These are phyloP conservation scores for Coprinopsis cinerea DNA, from an alignment of 768 basidiomycete species.

Conservation along the genomic window DNA sequence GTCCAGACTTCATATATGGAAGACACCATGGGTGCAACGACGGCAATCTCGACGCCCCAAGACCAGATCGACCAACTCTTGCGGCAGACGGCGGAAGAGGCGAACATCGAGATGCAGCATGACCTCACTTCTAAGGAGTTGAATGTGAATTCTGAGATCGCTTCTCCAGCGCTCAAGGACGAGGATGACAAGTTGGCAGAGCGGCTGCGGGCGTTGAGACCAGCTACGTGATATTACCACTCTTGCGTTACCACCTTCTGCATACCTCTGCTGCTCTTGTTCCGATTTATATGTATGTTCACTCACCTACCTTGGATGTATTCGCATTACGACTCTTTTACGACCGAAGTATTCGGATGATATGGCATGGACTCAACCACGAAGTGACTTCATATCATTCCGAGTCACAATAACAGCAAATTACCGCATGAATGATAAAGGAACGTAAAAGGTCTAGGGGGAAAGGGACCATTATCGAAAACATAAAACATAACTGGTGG, in stretches of 20 bases:
- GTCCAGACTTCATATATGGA: slow-evolving; percentile 99
- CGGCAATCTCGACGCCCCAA: slow-evolving; percentile 89
- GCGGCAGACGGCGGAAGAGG: slow-evolving; percentile 94
- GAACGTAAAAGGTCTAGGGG: no score
- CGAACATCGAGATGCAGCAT: slow-evolving; percentile 91
- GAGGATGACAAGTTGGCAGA: slow-evolving; percentile 83
- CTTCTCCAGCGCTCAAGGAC: slow-evolving; percentile 52
- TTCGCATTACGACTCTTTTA: no score
- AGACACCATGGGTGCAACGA: slow-evolving; percentile 89
- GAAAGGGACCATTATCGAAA: no score
- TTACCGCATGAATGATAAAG: no score
- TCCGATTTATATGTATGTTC: neutral
- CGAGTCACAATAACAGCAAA: no score
- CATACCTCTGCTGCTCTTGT: neutral
- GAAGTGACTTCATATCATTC: no score
- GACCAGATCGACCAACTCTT: slow-evolving; percentile 93
- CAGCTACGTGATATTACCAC: no score
- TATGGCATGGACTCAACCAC: no score
- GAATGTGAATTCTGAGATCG: slow-evolving; percentile 51
- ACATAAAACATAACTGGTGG: no score
- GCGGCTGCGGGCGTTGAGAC: slow-evolving; percentile 81
- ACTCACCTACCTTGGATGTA: no score
- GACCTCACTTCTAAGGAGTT: slow-evolving; percentile 69
- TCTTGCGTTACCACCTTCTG: slow-evolving; percentile 15
- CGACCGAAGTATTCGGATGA: no score